Base-by-base conservation (phyloP, 179 eudicot species). In the Vitellaria paradoxa region DNA sequence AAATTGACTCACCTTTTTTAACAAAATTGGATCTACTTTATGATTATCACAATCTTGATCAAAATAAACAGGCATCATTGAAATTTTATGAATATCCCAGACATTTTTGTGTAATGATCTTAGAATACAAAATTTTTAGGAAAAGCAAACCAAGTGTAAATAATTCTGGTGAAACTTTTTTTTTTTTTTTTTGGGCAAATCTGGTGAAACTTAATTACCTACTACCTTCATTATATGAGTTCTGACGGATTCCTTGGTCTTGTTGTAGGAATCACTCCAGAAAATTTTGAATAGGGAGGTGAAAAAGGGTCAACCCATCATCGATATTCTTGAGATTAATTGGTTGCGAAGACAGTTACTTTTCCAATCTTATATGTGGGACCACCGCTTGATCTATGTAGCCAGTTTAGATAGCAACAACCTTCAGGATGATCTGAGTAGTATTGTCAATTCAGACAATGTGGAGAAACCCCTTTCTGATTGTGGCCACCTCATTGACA, bases 331-430 rank as follows among this genome's bases (percentile, higher is more conserved):
- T 76, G 99, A 94, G 76, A 86, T 96, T 80, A 96, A 94, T 85
- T 84, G 91, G 63, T 77, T 92, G 74, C 83, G 93, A 78, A 89
- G 97, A 78, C 95, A 94, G 73, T 86, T 96, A 62, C 88, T 96
- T 59, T 87, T 89, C 79, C 97, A 89, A 83, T 92, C 97, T 64
- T 92, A 89, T 83, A 82, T 91, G 86, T 94, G 99, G 99, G 99
- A 96, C 77, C 96, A 88, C 65, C 90, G 91, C 62, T 90, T 96
- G 64, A 86, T 94, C 57, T 81, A 84, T 83, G 95, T 91, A 68
- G 88, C 97, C 24, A 86, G 84, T 79, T 77, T 81, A 72, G 90
- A 83, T 67, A 82, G 64, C 46, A 81, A 81, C 66, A 80, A 69
- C 60, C 18, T 30, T 77, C 78, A 63, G 69, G 68, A 47, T 63